These are phyloP conservation scores for Rhododendron molle DNA, from an alignment of 148 eudicot genomes.

Conservation along the genomic window DNA sequence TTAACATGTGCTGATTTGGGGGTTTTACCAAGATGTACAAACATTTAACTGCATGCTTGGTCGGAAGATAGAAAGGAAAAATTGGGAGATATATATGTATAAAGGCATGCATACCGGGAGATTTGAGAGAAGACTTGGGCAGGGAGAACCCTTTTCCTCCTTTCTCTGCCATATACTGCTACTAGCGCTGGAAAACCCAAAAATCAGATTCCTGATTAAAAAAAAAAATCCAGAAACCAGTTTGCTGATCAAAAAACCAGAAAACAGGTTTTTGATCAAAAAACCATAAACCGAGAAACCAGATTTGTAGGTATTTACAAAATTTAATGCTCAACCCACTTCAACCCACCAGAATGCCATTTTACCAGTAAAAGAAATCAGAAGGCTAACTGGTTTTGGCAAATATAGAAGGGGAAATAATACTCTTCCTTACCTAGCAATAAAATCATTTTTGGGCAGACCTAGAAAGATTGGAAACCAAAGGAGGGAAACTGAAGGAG, in stretches of 20 bases:
- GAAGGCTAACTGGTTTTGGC: background rate
- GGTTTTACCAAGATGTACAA: background rate
- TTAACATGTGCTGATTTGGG: background rate
- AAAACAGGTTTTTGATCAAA: background rate
- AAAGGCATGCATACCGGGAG: slow-evolving; percentile 17
- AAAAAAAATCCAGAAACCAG: background rate
- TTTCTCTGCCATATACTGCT: slow-evolving; percentile 23
- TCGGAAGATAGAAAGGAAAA: background rate
- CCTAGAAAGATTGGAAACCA: background rate
- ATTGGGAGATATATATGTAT: background rate
- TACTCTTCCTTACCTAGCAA: background rate
- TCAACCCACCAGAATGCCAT: background rate
- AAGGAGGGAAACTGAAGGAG: background rate
- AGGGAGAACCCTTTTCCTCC: slow-evolving; percentile 24
- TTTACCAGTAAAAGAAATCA: background rate
- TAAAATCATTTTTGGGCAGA: background rate
- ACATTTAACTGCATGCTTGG: background rate
- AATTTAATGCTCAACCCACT: background rate
- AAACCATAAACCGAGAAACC: background rate
- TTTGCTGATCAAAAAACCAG: background rate
- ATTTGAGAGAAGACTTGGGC: slow-evolving; percentile 24
- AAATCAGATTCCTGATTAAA: background rate
- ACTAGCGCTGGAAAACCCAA: background rate
- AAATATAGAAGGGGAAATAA: background rate
- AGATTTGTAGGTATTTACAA: too few species aligned